Evolutionary conservation across 2,329 filamentous ascomycete species (phyloP).

Genomic region (Cladosporium sp.): DNA sequence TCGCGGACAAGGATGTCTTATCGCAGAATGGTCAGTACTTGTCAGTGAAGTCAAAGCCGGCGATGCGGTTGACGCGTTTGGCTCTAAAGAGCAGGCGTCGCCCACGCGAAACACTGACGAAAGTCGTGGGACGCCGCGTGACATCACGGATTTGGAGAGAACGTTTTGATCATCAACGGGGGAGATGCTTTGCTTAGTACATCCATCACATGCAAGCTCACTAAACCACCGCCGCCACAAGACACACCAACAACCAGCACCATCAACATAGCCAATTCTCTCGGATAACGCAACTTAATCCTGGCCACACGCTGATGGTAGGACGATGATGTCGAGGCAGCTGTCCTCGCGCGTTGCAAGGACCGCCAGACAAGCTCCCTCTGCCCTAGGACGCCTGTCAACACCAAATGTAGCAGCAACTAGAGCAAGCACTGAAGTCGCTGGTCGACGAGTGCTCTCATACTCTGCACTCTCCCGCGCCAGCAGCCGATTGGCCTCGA

Average conservation of each 20-base stretch:
- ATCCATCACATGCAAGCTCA: background rate
- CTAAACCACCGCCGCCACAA: too few relatives aligned
- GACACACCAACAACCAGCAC: background rate
- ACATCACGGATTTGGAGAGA: constrained; percentile 8
- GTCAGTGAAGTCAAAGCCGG: constrained; percentile 2
- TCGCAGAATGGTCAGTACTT: too few relatives aligned
- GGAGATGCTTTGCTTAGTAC: background rate
- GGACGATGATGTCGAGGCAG: constrained; percentile 51
- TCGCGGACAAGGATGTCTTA: background rate
- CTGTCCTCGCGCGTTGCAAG: constrained; percentile 69
- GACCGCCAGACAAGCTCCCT: constrained; percentile 58
- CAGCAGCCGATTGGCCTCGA: constrained; percentile 13
- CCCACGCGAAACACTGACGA: constrained; percentile 2
- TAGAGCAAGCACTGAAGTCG: constrained; percentile 18
- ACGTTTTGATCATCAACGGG: too few relatives aligned
- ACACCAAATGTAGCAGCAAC: constrained; percentile 26
- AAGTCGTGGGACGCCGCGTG: constrained; percentile 6
- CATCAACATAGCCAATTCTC: too few relatives aligned
- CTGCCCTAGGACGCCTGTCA: constrained; percentile 44
- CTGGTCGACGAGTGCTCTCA: constrained; percentile 23
- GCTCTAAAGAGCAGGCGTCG: background rate
- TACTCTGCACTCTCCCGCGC: constrained; percentile 22
- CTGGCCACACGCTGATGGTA: constrained; percentile 15
- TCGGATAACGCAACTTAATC: background rate
- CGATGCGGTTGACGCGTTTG: background rate